These are phyloP conservation scores for Neopestalotiopsis clavispora DNA, from an alignment of 2,329 filamentous ascomycete genomes.

Conservation along the genomic window DNA sequence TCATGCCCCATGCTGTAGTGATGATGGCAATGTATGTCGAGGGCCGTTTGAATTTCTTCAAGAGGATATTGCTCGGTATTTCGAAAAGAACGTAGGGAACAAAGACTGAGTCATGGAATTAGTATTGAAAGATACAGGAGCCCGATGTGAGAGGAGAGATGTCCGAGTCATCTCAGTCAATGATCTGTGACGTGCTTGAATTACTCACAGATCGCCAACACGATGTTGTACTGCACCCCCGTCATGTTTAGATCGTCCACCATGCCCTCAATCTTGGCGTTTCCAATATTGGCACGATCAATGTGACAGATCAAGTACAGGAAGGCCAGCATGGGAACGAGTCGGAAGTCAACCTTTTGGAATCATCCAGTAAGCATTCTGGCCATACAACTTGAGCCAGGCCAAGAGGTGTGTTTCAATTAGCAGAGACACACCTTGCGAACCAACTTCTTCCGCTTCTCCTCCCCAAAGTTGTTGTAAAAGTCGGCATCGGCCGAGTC, in stretches of 20 bases:
- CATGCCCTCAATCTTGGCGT: conserved; percentile 50
- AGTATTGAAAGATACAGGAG: neutral
- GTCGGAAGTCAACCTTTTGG: conserved; percentile 33
- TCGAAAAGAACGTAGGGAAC: conserved; percentile 65
- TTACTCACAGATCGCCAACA: conserved; percentile 61
- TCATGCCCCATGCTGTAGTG: conserved; percentile 55
- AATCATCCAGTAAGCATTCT: neutral
- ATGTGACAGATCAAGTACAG: conserved; percentile 60
- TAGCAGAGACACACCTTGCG: conserved; percentile 27
- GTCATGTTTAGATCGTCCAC: conserved; percentile 52
- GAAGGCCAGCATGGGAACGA: conserved; percentile 55
- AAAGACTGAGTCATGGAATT: conserved; percentile 13
- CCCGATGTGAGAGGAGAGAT: neutral
- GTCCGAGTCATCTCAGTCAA: neutral
- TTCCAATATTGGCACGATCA: conserved; percentile 53
- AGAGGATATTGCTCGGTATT: conserved; percentile 65
- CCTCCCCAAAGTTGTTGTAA: conserved; percentile 29
- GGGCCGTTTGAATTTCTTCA: conserved; percentile 64
- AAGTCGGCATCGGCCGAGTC: conserved; percentile 33
- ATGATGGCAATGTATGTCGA: conserved; percentile 69
- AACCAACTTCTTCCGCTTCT: conserved; percentile 28
- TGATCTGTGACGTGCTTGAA: conserved; percentile 38
- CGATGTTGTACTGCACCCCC: conserved; percentile 51
- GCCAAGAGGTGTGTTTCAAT: too few relatives aligned
- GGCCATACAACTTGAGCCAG: neutral